Evolutionary conservation across 2,329 filamentous ascomycete genomes (phyloP).

Genomic region (Botrytis fragariae): DNA sequence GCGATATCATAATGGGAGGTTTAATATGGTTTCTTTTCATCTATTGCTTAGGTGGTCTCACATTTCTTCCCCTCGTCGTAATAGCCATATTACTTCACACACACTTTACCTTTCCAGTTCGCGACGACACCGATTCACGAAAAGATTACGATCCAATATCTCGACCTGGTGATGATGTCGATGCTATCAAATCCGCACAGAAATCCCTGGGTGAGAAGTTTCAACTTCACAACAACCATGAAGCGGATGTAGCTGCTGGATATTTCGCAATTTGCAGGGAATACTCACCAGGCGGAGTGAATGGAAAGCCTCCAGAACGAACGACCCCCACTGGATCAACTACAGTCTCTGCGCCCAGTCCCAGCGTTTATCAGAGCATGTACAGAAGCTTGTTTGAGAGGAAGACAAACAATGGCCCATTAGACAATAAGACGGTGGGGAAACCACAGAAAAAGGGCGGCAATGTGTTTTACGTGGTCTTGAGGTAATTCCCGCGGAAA

Average conservation of each 20-base stretch:
- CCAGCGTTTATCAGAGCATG: slow-evolving; percentile 97
- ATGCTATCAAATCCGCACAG: slow-evolving; percentile 60
- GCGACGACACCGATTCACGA: slow-evolving; percentile 42
- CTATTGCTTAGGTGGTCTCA: slow-evolving; percentile 84
- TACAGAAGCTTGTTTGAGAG: slow-evolving; percentile 94
- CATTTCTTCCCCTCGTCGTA: slow-evolving; percentile 75
- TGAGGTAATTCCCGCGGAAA: slow-evolving; percentile 56
- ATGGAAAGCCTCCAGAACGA: slow-evolving; percentile 87
- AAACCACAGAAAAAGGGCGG: slow-evolving; percentile 57
- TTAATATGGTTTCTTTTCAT: slow-evolving; percentile 59
- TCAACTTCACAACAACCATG: slow-evolving; percentile 54
- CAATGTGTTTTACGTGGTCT: slow-evolving; percentile 90
- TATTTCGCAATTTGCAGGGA: slow-evolving; percentile 96
- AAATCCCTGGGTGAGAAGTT: slow-evolving; percentile 59
- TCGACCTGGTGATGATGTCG: slow-evolving; percentile 62
- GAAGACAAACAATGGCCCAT: slow-evolving; percentile 49
- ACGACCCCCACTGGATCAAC: slow-evolving; percentile 74
- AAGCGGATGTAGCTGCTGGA: slow-evolving; percentile 78
- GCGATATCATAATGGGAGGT: slow-evolving; percentile 31
- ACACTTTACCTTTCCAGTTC: slow-evolving; percentile 64
- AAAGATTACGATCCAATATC: slow-evolving; percentile 45
- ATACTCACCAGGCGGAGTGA: slow-evolving; percentile 87
- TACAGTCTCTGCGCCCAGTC: slow-evolving; percentile 75
- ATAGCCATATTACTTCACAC: slow-evolving; percentile 60
- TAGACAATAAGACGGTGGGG: slow-evolving; percentile 38